Base-by-base conservation (phyloP, 2,329 filamentous ascomycete genomes). In the Cytospora mali region DNA sequence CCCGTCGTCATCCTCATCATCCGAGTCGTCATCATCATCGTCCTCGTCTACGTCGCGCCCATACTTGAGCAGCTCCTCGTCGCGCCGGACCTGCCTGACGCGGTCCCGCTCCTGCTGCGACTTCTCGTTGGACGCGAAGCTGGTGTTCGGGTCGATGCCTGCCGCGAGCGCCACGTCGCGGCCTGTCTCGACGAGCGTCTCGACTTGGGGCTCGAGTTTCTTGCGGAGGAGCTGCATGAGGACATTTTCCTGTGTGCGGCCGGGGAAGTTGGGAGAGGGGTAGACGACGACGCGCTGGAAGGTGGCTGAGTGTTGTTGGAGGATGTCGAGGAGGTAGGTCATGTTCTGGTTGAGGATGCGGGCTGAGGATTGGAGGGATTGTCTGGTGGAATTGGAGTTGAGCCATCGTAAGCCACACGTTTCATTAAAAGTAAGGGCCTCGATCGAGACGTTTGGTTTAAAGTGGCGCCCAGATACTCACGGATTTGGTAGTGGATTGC, bases 141-240 rank as follows among this genome's bases (percentile, higher is more conserved):
- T 73, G 9, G 14, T 25, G 53, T 60, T 64, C 4, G 64, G 63
- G 6, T 73, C 71, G 25, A 76, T 64, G 10, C 75, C 74, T 10
- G 69, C 69, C 10, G 68, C 68, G 13, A 69, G 71, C 14, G 79
- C 79, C 29, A 78, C 77, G 62, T 79, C 79, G 39, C 84, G 83
- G 1, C 87, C 89, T 57, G 86, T 79, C 25, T 86, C 84, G 28
- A 94, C 87, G 77, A 89, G 88, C 62, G 88, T 86, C 72, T 93
- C 90, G 21, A 93, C 87, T 27, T 85, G 82, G 0, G 91, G 91
- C 68, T 95, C 92, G 55, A 93, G 82, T 73, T 95, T 95, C 76
- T 95, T 96, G 46, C 92, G 88, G 33, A 96, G 79, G 2, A 96
- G 80, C 69, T 89, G 85, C 28, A 84, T 81, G 1, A 94, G 81